phyloP scores from a whole-genome alignment of 1,139 yeast genomes.

The Kazachstania sp. region DNA sequence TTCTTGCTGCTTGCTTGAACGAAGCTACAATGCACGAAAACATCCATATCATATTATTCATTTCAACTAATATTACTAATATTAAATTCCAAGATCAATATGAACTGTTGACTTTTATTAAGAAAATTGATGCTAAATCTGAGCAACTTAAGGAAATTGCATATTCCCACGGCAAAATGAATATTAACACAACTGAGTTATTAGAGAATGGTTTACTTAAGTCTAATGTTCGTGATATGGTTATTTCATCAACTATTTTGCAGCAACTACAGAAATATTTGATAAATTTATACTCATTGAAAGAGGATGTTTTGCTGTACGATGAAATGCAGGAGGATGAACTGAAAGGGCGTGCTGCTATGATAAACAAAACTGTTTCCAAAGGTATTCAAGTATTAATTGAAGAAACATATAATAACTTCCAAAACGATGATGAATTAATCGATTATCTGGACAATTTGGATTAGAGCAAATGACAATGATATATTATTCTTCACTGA shows the following conservation, averaged over 20 bases:
- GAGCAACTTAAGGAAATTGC: conserved; percentile 23
- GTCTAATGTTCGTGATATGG: neutral
- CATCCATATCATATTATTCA: conserved; percentile 12
- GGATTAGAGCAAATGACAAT: too few relatives aligned
- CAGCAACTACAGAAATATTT: conserved; percentile 11
- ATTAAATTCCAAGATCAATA: conserved; percentile 16
- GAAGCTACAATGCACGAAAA: conserved; percentile 6
- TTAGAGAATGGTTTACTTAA: neutral
- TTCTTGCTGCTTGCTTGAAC: conserved; percentile 4
- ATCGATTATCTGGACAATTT: conserved; percentile 1
- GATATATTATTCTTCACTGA: too few relatives aligned
- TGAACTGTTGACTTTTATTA: conserved; percentile 17
- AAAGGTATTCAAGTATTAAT: neutral
- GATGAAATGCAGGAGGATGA: conserved; percentile 12
- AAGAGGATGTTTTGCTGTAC: conserved; percentile 8
- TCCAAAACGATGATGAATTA: neutral
- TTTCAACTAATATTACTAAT: conserved; percentile 17
- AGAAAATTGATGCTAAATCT: conserved; percentile 15
- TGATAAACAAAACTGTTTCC: neutral
- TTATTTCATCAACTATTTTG: conserved; percentile 3
- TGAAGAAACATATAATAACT: neutral
- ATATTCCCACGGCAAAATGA: conserved; percentile 10
- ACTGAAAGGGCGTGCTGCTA: conserved; percentile 9
- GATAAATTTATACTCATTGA: conserved; percentile 12
- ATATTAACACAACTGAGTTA: neutral